Conservation (phyloP, 176 grass and related monocot genomes). For the Eremochloa ophiuroides region DNA sequence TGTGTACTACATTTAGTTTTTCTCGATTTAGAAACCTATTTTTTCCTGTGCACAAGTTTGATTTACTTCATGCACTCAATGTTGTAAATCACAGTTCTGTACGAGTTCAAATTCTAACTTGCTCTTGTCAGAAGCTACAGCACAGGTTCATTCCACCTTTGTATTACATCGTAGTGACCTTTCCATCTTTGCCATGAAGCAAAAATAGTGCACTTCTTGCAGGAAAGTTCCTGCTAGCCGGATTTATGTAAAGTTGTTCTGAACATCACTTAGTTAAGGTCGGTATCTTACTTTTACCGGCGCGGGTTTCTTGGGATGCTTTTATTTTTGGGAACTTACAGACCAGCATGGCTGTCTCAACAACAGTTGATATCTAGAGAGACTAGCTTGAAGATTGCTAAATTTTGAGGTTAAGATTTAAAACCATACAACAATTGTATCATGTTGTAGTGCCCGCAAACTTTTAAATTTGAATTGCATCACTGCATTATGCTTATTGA, state of each 20-base stretch:
- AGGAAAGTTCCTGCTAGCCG: slow-evolving; percentile 15
- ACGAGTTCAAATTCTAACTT: background rate
- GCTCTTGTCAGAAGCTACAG: background rate
- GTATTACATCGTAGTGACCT: background rate
- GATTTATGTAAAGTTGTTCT: slow-evolving; percentile 22
- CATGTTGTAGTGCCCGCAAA: background rate
- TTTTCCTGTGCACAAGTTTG: background rate
- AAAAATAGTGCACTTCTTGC: no score
- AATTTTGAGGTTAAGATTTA: background rate
- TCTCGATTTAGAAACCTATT: background rate
- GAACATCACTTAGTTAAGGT: slow-evolving; percentile 5
- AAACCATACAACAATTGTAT: background rate
- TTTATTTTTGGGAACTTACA: slow-evolving; percentile 1
- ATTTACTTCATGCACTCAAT: background rate
- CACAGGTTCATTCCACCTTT: slow-evolving; percentile 6
- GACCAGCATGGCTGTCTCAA: background rate
- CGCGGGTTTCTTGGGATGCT: slow-evolving; percentile 38
- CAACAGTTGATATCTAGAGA: no score
- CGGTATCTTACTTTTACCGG: slow-evolving; percentile 32
- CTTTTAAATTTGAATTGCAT: background rate
- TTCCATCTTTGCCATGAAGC: background rate
- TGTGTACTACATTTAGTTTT: background rate
- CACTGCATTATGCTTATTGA: background rate
- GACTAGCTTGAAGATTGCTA: no score
- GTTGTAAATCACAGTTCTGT: background rate